Conservation (phyloP, 306 rosid species). For the Vigna nakashimae region DNA sequence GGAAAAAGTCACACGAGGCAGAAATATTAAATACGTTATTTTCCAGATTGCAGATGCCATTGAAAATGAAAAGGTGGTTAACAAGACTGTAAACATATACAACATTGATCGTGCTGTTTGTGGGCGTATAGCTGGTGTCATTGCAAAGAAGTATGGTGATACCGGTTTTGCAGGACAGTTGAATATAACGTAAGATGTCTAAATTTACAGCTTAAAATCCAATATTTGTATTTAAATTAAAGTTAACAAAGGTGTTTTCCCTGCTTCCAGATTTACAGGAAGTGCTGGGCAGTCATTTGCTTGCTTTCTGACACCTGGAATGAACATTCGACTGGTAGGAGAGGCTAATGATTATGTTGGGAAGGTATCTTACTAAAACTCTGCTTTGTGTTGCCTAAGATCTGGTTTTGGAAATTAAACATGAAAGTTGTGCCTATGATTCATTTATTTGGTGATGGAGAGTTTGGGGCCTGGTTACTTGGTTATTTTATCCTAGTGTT, state of each 20-base stretch:
- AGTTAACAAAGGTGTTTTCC: conserved; percentile 29
- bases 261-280: conserved; percentile 79
- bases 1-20: conserved; percentile 28
- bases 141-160: conserved; percentile 97
- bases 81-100: conserved; percentile 73
- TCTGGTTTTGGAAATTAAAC: conserved; percentile 26
- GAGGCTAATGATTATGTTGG: conserved; percentile 99
- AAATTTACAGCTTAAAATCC: conserved; percentile 32
- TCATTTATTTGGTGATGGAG: conserved; percentile 19
- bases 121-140: conserved; percentile 89
- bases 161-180: conserved; percentile 98
- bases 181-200: conserved; percentile 78
- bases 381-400: conserved; percentile 8
- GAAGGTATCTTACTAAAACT: conserved; percentile 62
- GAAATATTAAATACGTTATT: conserved; percentile 26
- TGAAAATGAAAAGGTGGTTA: conserved; percentile 76
- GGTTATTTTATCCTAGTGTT: conserved; percentile 19
- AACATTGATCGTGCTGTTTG: conserved; percentile 92
- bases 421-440: conserved; percentile 27
- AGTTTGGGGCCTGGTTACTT: conserved; percentile 9
- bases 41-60: conserved; percentile 87
- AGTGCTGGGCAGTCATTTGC: conserved; percentile 99
- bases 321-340: conserved; percentile 93
- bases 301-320: conserved; percentile 98
- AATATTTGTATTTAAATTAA: conserved; percentile 33